These are phyloP conservation scores for Lecanicillium sp. DNA, from an alignment of 2,329 filamentous ascomycete species.

Conservation along the genomic window DNA sequence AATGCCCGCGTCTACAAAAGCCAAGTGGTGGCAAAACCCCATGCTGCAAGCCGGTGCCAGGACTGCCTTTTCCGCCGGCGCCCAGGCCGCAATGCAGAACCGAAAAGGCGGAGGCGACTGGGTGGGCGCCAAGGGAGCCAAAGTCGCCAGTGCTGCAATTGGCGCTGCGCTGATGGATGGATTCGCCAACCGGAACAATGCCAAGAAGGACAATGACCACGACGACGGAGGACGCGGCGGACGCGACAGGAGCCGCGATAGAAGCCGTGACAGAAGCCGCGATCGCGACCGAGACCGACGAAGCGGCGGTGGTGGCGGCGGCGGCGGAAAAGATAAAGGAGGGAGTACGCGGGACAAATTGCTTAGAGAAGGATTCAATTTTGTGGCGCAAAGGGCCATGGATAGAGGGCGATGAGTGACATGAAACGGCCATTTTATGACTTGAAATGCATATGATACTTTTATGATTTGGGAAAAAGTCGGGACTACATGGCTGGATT, in stretches of 20 bases:
- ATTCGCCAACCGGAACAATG: conserved; percentile 16
- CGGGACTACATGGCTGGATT: neutral
- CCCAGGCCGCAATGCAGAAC: conserved; percentile 38
- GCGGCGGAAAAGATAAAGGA: neutral
- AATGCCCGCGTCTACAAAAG: conserved; percentile 22
- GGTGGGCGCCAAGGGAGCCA: conserved; percentile 40
- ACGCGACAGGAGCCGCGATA: neutral
- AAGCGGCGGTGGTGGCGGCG: neutral
- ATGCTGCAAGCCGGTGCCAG: conserved; percentile 33
- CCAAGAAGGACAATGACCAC: conserved; percentile 19
- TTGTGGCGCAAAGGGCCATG: conserved; percentile 13
- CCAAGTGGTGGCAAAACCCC: conserved; percentile 30
- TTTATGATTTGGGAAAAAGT: neutral
- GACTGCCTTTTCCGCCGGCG: conserved; percentile 39
- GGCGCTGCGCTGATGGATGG: conserved; percentile 42
- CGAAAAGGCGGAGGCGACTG: conserved; percentile 37
- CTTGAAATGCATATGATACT: too few relatives aligned
- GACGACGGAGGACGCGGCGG: neutral
- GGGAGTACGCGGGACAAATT: conserved; percentile 16
- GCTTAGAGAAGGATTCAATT: conserved; percentile 17
- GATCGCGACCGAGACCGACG: neutral
- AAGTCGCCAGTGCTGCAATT: conserved; percentile 39
- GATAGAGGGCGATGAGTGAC: neutral
- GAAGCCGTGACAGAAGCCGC: neutral
- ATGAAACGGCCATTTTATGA: neutral